Evolutionary conservation across 148 eudicot species (phyloP), one percentile per base, ranked within the genome.

Genomic region (Fagopyrum tataricum): DNA sequence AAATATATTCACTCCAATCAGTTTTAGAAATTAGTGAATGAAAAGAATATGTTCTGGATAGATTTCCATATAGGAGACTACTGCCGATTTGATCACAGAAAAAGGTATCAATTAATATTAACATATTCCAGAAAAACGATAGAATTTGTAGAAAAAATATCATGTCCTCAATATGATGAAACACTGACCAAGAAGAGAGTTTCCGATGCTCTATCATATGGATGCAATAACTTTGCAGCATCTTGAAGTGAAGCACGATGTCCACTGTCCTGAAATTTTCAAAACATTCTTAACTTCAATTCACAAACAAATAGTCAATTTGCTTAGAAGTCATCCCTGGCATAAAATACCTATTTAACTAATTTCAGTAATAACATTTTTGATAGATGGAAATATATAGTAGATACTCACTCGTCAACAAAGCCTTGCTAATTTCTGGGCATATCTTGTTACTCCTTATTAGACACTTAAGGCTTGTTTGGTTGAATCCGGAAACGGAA

Each of bases 141-240:
- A 21, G 6, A 64, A 13, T 37, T 64, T 12, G 44, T 15, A 21
- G 71, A 13, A 70, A 43, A 26, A 18, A 70, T 59, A 44, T 18
- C 46, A 18, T 18, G 72, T 4, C 48, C 26, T 42, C 49, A 70
- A 43, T 70, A 70, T 21, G n/a, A 70, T 21, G 26, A 70, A 46
- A 74, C 41, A 81, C 96, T 78, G 77, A 95, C 98, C 21, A 89
- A 78, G 79, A 95, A 90, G 39, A 95, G 84, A 78, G 84, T 73
- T 85, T 95, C 98, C 0, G 98, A 90, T 70, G 85, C 77, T 77
- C 92, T 88, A 47, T 95, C 96, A 80, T 90, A 95, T 18, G 97
- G 97, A 79, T 80, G 96, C 62, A 91, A 70, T 41, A 84, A 80
- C 82, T 87, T 95, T 53, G 90, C 83, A 62, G 82, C 83, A 53